phyloP scores from a whole-genome alignment of 2,329 filamentous ascomycete genomes.

The Sporothrix pseudoabietina region DNA sequence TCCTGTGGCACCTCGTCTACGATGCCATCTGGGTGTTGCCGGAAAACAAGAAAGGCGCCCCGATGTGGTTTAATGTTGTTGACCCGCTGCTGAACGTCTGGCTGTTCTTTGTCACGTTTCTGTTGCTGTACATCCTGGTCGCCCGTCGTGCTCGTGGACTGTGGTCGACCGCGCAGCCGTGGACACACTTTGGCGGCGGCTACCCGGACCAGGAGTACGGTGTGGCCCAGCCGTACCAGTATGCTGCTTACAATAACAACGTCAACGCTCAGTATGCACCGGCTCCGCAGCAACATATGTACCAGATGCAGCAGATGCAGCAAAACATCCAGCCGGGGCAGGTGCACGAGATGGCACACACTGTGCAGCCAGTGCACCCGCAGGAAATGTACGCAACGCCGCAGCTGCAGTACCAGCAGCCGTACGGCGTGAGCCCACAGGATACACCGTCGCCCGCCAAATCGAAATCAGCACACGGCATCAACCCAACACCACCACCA shows the following conservation, averaged over 20 bases:
- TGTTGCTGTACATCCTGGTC: slow-evolving; percentile 36
- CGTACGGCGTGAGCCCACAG: neutral
- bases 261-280: neutral
- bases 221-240: neutral
- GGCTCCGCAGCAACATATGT: neutral
- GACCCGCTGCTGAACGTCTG: slow-evolving; percentile 34
- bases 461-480: neutral
- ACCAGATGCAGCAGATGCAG: neutral
- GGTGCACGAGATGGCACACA: slow-evolving; percentile 16
- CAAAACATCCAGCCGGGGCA: neutral
- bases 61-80: slow-evolving; percentile 23
- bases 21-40: slow-evolving; percentile 29
- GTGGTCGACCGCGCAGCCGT: slow-evolving; percentile 37
- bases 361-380: neutral
- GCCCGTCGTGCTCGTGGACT: slow-evolving; percentile 36
- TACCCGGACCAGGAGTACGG: neutral
- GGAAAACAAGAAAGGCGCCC: neutral
- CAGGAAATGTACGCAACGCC: slow-evolving; percentile 13
- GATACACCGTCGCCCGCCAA: neutral
- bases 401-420: slow-evolving; percentile 9
- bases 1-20: slow-evolving; percentile 33
- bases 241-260: neutral
- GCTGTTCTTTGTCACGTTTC: slow-evolving; percentile 35
- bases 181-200: slow-evolving; percentile 20
- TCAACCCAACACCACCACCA: neutral